Conservation (phyloP, 768 basidiomycete genomes). For the Dentipellis fragilis region DNA sequence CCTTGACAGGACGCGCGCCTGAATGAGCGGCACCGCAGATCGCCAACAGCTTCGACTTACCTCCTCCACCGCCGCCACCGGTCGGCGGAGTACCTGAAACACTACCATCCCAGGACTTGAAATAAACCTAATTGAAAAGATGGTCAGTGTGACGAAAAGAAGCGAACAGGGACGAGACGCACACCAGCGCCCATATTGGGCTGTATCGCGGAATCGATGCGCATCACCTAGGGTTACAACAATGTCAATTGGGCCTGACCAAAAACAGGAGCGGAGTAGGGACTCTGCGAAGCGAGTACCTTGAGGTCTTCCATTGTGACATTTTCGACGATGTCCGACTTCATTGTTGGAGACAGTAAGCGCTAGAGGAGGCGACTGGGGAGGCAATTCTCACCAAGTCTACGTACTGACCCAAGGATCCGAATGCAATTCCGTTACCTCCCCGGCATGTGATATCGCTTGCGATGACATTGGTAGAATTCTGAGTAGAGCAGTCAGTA, state of each 20-base stretch:
- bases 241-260: background rate
- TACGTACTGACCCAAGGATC: conserved; percentile 47
- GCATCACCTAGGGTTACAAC: conserved; percentile 27
- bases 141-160: background rate
- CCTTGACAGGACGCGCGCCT: conserved; percentile 21
- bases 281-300: conserved; percentile 18
- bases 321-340: conserved; percentile 44
- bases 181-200: conserved; percentile 49
- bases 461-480: conserved; percentile 42
- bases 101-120: conserved; percentile 46
- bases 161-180: conserved; percentile 4
- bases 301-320: conserved; percentile 38
- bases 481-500: conserved; percentile 23
- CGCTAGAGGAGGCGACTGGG: no score
- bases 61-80: conserved; percentile 44
- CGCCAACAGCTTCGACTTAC: conserved; percentile 17
- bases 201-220: conserved; percentile 37
- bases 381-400: background rate
- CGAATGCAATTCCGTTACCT: conserved; percentile 52
- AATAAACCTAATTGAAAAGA: conserved; percentile 32
- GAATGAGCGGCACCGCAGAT: background rate
- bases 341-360: background rate
- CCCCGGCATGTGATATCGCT: conserved; percentile 44
- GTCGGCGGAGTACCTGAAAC: conserved; percentile 44
- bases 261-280: background rate